A percentile compares a stretch with the other conserved stretches of the same genome.
These are phyloP conservation scores for Secale cereale DNA, from an alignment of 176 grass and related monocot genomes.

Conservation along the genomic window DNA sequence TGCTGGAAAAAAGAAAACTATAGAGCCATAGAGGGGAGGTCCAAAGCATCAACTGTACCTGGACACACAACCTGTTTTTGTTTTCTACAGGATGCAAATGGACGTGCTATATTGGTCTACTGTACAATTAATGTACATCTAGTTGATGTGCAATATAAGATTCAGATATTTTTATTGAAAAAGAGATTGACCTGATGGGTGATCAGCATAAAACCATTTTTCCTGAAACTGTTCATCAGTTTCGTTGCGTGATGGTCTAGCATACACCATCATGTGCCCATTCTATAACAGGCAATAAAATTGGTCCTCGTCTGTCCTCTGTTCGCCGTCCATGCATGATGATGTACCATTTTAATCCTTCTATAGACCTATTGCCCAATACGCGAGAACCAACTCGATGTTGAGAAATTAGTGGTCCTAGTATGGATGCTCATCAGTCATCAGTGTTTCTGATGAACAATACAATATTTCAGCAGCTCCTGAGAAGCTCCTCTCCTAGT, in stretches of 20 bases:
- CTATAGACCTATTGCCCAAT: not conserved
- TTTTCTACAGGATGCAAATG: too few relatives aligned
- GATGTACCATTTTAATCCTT: not conserved
- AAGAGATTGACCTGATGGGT: too few relatives aligned
- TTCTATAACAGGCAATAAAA: not conserved
- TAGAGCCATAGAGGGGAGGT: too few relatives aligned
- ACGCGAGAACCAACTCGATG: not conserved
- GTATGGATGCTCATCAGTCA: not conserved
- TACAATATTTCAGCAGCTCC: not conserved
- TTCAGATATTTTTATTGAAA: too few relatives aligned
- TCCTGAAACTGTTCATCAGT: not conserved
- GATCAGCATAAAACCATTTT: not conserved
- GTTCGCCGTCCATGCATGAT: conserved; percentile 4
- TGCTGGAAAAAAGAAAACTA: too few relatives aligned
- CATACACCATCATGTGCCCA: not conserved
- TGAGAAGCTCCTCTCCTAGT: not conserved
- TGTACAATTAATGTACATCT: not conserved
- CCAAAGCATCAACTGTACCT: too few relatives aligned
- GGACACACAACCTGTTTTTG: too few relatives aligned
- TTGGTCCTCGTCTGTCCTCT: not conserved
- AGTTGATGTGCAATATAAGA: not conserved
- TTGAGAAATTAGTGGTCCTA: not conserved
- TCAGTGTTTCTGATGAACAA: not conserved
- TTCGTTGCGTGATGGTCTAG: not conserved
- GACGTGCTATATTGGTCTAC: too few relatives aligned